Conservation (phyloP, 768 basidiomycete species). For the Melanogaster broomeanus region DNA sequence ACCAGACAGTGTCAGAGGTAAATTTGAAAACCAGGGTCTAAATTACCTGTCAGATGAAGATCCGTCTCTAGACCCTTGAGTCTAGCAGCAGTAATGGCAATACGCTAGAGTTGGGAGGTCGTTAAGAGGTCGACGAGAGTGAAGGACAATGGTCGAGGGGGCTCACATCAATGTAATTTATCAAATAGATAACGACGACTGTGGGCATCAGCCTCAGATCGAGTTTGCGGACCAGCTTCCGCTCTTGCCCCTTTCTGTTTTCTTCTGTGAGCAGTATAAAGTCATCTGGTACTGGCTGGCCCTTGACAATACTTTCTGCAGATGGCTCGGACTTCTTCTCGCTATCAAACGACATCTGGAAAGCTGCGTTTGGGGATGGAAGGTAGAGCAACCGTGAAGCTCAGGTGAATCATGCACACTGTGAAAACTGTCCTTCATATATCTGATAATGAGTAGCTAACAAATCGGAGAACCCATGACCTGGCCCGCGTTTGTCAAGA, state of each 20-base stretch:
- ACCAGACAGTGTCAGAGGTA: background rate
- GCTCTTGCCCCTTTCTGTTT: conserved; percentile 19
- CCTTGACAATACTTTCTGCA: conserved; percentile 3
- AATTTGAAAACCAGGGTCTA: background rate
- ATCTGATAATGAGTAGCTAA: background rate
- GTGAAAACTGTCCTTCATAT: conserved; percentile 1
- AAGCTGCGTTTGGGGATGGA: no score
- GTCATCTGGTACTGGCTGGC: conserved; percentile 5
- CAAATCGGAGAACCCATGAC: background rate
- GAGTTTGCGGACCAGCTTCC: conserved; percentile 25
- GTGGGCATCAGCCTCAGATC: conserved; percentile 31
- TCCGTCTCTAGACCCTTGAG: conserved; percentile 43
- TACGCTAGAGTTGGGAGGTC: conserved; percentile 28
- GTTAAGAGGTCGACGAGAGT: background rate
- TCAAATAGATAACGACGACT: conserved; percentile 21
- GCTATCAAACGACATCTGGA: conserved; percentile 7
- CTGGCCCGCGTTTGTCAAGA: background rate
- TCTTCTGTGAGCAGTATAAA: conserved; percentile 9
- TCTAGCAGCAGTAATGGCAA: conserved; percentile 39
- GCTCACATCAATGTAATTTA: conserved; percentile 31
- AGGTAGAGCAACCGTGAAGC: background rate
- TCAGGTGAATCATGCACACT: background rate
- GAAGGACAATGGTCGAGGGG: background rate
- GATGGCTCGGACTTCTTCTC: conserved; percentile 12
- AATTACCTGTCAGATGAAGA: conserved; percentile 33